These are phyloP conservation scores for Penicillium atrosanguineum DNA, from an alignment of 495 filamentous ascomycete species.

Conservation along the genomic window DNA sequence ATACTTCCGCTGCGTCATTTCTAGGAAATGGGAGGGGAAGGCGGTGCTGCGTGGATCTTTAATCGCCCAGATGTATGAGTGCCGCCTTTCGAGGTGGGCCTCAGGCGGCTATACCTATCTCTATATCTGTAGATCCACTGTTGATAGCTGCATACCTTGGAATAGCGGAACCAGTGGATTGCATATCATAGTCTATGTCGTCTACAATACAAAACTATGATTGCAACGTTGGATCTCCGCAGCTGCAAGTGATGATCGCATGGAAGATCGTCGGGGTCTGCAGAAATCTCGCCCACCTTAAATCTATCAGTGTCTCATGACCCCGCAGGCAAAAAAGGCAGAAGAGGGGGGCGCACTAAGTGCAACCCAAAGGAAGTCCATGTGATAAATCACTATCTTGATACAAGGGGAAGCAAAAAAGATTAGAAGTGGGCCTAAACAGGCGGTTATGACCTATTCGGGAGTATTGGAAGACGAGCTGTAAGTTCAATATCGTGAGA, in stretches of 20 bases:
- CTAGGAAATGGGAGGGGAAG: neutral
- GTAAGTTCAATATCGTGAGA: no score
- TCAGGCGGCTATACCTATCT: neutral
- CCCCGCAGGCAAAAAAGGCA: neutral
- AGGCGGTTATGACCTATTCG: no score
- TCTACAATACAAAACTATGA: neutral
- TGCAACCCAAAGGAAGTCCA: slow-evolving; percentile 6
- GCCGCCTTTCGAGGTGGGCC: neutral
- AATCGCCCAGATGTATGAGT: neutral
- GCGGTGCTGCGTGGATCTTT: neutral
- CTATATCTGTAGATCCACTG: neutral
- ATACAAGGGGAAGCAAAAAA: neutral
- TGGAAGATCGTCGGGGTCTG: slow-evolving; percentile 19
- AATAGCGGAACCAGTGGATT: neutral
- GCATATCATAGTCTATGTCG: neutral
- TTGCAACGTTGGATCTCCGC: neutral
- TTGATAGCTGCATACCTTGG: neutral
- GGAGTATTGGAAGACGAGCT: no score
- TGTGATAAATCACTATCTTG: neutral
- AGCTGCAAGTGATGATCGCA: slow-evolving; percentile 9
- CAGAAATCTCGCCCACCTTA: slow-evolving; percentile 11
- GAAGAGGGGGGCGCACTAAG: neutral
- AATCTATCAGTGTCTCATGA: slow-evolving; percentile 11
- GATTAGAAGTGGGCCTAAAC: no score
- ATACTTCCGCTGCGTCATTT: neutral